These are phyloP conservation scores for Globisporangium alternatum DNA, from an alignment of 352 stramenopile genomes.

Conservation along the genomic window DNA sequence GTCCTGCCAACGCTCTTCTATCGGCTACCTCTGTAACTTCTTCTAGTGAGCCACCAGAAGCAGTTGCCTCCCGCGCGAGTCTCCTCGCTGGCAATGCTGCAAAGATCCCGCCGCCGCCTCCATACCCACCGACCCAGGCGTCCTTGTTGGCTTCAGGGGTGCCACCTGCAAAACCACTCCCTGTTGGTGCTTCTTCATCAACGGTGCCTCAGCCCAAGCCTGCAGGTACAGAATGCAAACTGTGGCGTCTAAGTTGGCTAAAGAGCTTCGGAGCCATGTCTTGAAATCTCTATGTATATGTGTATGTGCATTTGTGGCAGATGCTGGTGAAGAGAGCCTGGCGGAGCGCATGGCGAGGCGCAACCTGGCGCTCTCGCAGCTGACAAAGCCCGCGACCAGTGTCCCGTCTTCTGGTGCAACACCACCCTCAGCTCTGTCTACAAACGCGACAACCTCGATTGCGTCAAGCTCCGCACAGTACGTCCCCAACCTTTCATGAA, in stretches of 20 bases:
- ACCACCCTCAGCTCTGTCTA: not conserved
- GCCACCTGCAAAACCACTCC: not conserved
- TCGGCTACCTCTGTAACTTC: too few relatives aligned
- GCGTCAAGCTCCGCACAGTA: not conserved
- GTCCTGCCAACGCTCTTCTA: not conserved
- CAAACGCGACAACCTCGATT: slow-evolving; percentile 1
- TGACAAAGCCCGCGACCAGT: slow-evolving; percentile 28
- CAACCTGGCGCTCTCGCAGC: slow-evolving; percentile 59
- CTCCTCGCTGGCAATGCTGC: not conserved
- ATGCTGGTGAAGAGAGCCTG: slow-evolving; percentile 19
- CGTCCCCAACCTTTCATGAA: not conserved
- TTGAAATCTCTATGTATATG: not conserved
- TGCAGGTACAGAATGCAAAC: not conserved
- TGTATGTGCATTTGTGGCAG: not conserved
- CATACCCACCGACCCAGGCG: slow-evolving; percentile 34
- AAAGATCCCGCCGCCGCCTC: slow-evolving; percentile 42
- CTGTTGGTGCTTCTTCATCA: not conserved
- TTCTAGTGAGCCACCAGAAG: not conserved
- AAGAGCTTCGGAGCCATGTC: not conserved
- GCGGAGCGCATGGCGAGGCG: slow-evolving; percentile 42
- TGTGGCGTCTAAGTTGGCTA: not conserved
- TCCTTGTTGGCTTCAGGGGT: not conserved
- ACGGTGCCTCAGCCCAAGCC: not conserved
- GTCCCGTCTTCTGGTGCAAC: not conserved
- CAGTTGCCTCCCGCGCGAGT: not conserved